These are phyloP conservation scores for Neurospora sp. DNA, from an alignment of 495 filamentous ascomycete species.

Conservation along the genomic window DNA sequence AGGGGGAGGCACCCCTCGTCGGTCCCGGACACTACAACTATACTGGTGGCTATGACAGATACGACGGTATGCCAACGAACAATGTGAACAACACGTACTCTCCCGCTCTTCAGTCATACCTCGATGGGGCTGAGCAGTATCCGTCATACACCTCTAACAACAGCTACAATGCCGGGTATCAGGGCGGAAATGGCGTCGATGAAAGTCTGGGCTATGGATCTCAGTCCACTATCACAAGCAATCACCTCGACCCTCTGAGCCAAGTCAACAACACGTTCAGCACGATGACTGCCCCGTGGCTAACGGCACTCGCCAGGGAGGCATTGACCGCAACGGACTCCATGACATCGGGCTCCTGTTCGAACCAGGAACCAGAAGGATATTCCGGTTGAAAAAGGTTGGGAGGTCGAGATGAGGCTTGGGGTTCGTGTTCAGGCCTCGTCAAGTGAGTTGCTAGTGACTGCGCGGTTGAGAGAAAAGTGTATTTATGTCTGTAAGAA, in stretches of 20 bases:
- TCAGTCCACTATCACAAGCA: neutral
- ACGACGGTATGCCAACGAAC: neutral
- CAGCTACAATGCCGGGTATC: neutral
- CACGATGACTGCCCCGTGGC: neutral
- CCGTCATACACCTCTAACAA: neutral
- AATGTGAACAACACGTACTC: neutral
- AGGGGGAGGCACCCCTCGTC: neutral
- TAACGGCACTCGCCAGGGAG: neutral
- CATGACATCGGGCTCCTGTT: neutral
- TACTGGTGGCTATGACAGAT: neutral
- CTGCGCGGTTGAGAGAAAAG: neutral
- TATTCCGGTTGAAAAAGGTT: neutral
- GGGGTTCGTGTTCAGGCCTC: too few species aligned
- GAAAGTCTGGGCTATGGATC: neutral
- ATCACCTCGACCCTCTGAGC: neutral
- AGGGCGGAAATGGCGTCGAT: neutral
- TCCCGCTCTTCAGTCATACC: neutral
- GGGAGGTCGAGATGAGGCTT: too few species aligned
- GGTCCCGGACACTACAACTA: neutral
- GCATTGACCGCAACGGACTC: neutral
- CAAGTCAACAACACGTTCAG: neutral
- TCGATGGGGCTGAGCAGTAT: neutral
- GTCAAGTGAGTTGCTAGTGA: too few species aligned
- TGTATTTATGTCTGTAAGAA: too few species aligned
- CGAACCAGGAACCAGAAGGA: neutral